Base-by-base conservation (phyloP, 1,284 basidiomycete species). In the Mycosarcoma mackinlayi region DNA sequence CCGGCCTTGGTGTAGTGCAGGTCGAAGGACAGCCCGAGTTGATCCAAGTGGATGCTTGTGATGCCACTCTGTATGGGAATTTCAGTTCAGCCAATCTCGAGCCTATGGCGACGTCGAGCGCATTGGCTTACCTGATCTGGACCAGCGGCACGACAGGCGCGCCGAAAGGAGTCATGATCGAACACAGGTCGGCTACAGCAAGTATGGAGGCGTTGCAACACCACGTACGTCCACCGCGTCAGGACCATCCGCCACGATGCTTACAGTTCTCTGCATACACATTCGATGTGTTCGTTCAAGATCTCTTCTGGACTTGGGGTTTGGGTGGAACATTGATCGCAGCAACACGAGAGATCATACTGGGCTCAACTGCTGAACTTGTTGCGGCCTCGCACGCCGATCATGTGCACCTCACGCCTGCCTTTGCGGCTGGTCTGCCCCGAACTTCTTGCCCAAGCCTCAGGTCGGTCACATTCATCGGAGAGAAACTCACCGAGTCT, bases 91-190 rank as follows among this genome's bases (percentile, higher is more conserved):
- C 11, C 2, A 34, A 56, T 40, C 53, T 56, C 4, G 31, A 24
- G 2, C 14, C 45, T 8, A 31, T 31, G 11, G 53, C 53, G 21
- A 25, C 19, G 14, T 21, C 47, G 16, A 23, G 25, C 23, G 33
- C 45, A 4, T 50, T 78, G 8, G 77, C 77, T 1, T 78, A 78
- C 38, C 44, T 77, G 13, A 79, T 79, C 40, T 78, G 76, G 76
- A 79, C 77, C 11, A 75, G 71, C 39, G 77, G 77, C 6, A 77
- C 77, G 21, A 79, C 77, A 23, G 77, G 77, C 8, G 44, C 58
- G 9, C 76, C 76, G 8, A 78, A 78, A 31, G 68, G 59, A 14
- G 68, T 71, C 19, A 51, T 56, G 34, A 66, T 72, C 53, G 57
- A 68, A 19, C 69, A 72, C 31, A 10, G 16, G 9, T 35, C 65